Conservation (phyloP, 176 grass and related monocot species). For the Tillandsia leiboldiana region DNA sequence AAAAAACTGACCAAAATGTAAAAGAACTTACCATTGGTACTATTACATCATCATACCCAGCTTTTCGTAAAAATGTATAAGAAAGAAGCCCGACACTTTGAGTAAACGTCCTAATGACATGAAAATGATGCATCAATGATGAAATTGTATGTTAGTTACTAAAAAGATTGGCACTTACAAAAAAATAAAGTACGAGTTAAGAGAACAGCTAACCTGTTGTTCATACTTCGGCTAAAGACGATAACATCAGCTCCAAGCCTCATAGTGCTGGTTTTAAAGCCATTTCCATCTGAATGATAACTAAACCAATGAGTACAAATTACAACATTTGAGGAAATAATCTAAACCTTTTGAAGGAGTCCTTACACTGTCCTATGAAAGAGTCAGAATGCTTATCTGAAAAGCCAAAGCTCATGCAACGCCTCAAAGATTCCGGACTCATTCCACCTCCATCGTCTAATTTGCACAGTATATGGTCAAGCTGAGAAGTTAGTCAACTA, state of each 20-base stretch:
- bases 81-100: conserved; percentile 76
- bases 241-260: conserved; percentile 72
- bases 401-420: conserved; percentile 88
- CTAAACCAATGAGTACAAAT: background rate
- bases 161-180: conserved; percentile 6
- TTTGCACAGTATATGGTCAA: conserved; percentile 14
- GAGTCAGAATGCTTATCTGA: conserved; percentile 62
- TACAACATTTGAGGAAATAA: conserved; percentile 5
- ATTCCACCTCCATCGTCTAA: conserved; percentile 82
- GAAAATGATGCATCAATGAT: background rate
- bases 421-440: conserved; percentile 65
- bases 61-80: conserved; percentile 55
- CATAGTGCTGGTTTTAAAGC: conserved; percentile 94
- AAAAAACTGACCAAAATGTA: conserved; percentile 1
- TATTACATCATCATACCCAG: conserved; percentile 46
- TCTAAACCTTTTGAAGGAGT: conserved; percentile 5
- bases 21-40: conserved; percentile 44
- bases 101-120: conserved; percentile 32
- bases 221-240: conserved; percentile 53
- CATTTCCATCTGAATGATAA: conserved; percentile 62
- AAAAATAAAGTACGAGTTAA: conserved; percentile 11
- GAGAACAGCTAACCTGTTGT: conserved; percentile 30
- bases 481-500: conserved; percentile 9
- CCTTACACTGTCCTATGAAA: conserved; percentile 69
- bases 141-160: background rate